Base-by-base conservation (phyloP, 495 filamentous ascomycete genomes). In the Xylaria sp. region DNA sequence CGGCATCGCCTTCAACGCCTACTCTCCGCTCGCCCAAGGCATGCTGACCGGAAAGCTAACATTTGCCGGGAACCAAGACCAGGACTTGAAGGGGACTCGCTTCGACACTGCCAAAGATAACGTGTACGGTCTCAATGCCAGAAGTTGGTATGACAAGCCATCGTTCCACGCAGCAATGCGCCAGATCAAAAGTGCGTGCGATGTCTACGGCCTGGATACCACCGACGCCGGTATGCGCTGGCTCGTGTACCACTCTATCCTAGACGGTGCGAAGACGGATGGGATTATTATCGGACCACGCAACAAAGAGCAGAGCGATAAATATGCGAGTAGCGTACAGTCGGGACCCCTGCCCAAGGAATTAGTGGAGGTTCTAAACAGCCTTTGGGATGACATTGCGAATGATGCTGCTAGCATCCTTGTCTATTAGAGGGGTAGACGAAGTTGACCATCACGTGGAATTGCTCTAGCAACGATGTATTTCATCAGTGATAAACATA, bases 71-170 rank as follows among this genome's bases (percentile, higher is more conserved):
- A 59, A 59, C 35, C 55, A 31, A n/a, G 55, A 59, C 8, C 31
- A 59, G 21, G 55, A 59, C 33, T 3, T 59, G 19, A 59, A 59
- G 50, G 50, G 50, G 1, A 53, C 50, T 0, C 50, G 50, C 1
- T 53, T 53, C 5, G 50, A 53, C 21, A 59, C 55, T 29, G 31
- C 31, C 17, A 59, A 59, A 7, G 17, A 59, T 31, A 59, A 59
- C 33, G 35, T 59, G 17, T 59, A 59, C 31, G 33, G 55, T 11
- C 17, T 59, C 2, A 59, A 59, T 6, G 55, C 29, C 19, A 17
- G 55, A 59, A 29, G 55, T 6, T 59, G 55, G 40, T 88, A 87
- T 72, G 79, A 78, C 43, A 86, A 82, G 53, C 79, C 80, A 0
- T 43, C 55, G 0, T 75, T 83, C 65, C 69, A 83, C 24, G 71